phyloP scores from a whole-genome alignment of 148 eudicot species.

The Chenopodium quinoa region DNA sequence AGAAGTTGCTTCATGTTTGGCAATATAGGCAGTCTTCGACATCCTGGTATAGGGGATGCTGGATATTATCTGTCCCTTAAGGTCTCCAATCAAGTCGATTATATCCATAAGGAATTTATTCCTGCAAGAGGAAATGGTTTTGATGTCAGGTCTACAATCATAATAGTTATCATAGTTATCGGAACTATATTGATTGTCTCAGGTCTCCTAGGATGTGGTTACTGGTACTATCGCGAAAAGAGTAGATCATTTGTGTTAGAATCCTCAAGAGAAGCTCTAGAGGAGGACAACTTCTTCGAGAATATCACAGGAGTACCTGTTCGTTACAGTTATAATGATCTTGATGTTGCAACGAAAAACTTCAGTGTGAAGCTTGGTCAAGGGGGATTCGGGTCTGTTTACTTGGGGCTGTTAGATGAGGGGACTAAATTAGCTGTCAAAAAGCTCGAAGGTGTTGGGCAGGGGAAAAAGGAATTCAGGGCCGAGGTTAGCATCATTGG shows the following conservation, averaged over 20 bases:
- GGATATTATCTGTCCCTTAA: slow-evolving; percentile 10
- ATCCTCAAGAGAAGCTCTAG: slow-evolving; percentile 14
- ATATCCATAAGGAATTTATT: not conserved
- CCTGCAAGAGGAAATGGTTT: not conserved
- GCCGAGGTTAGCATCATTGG: slow-evolving; percentile 39
- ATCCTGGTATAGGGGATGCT: not conserved
- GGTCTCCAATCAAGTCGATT: not conserved
- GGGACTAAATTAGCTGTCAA: slow-evolving; percentile 35
- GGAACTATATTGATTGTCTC: slow-evolving; percentile 11
- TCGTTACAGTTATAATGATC: slow-evolving; percentile 30
- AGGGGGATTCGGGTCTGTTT: slow-evolving; percentile 33
- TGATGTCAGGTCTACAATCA: not conserved
- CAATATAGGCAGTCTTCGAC: slow-evolving; percentile 6
- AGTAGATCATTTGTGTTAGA: not conserved
- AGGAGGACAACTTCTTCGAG: slow-evolving; percentile 24
- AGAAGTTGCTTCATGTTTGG: slow-evolving; percentile 15
- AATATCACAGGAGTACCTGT: slow-evolving; percentile 26
- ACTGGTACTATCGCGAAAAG: slow-evolving; percentile 8
- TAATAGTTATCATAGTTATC: slow-evolving; percentile 16
- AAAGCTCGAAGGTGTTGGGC: slow-evolving; percentile 34
- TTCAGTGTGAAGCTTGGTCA: slow-evolving; percentile 34
- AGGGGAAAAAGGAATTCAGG: slow-evolving; percentile 35
- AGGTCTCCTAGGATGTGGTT: slow-evolving; percentile 17
- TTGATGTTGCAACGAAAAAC: slow-evolving; percentile 25
- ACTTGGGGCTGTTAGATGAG: slow-evolving; percentile 28